These are phyloP conservation scores for Aspergillus ellipticus DNA, from an alignment of 495 filamentous ascomycete species.

Conservation along the genomic window DNA sequence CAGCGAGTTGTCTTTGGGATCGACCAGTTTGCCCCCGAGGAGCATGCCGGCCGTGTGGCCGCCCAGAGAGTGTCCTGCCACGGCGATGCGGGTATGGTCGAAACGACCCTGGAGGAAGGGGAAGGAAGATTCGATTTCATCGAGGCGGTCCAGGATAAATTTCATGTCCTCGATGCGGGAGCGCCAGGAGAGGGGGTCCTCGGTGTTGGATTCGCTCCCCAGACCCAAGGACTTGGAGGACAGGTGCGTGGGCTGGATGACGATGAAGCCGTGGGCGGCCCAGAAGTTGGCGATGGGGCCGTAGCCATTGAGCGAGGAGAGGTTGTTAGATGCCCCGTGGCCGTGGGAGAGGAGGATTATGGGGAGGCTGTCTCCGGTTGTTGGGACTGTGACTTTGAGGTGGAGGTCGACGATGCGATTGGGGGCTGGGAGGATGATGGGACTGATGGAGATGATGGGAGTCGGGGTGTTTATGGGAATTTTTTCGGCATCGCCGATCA, in stretches of 20 bases:
- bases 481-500: background rate
- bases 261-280: background rate
- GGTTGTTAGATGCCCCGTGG: background rate
- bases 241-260: background rate
- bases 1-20: too few species aligned
- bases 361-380: background rate
- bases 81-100: background rate
- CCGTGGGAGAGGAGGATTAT: conserved; percentile 1
- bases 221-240: background rate
- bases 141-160: background rate
- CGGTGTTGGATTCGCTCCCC: background rate
- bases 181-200: background rate
- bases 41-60: background rate
- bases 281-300: background rate
- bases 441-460: background rate
- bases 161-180: background rate
- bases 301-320: conserved; percentile 1
- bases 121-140: background rate
- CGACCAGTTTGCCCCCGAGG: background rate
- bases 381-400: background rate
- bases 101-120: background rate
- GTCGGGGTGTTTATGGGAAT: background rate
- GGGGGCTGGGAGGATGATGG: background rate
- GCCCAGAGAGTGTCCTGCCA: background rate
- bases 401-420: conserved; percentile 1